phyloP scores from a whole-genome alignment of 2,329 filamentous ascomycete species.

The Colletotrichum incanum region DNA sequence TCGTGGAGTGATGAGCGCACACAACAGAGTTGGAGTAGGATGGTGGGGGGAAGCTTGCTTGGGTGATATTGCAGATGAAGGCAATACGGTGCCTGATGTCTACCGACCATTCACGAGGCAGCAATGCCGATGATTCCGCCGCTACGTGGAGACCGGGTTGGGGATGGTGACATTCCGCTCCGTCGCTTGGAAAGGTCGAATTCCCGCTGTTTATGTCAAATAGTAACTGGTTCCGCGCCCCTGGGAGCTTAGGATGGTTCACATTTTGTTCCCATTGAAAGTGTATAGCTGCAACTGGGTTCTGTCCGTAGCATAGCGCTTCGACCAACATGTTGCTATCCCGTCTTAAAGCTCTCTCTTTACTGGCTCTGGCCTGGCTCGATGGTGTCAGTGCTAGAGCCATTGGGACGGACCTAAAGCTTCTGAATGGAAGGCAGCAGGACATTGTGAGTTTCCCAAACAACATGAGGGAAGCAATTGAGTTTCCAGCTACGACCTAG shows the following conservation, averaged over 20 bases:
- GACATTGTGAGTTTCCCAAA: conserved; percentile 28
- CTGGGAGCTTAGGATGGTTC: background rate
- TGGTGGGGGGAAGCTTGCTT: conserved; percentile 7
- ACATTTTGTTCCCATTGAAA: background rate
- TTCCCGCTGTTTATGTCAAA: conserved; percentile 7
- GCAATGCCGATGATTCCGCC: conserved; percentile 40
- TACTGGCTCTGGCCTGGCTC: conserved; percentile 27
- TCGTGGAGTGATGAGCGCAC: background rate
- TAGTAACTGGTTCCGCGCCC: conserved; percentile 1
- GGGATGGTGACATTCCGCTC: conserved; percentile 22
- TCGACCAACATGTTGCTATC: conserved; percentile 34
- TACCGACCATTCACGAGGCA: conserved; percentile 33
- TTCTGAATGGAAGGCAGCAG: conserved; percentile 40
- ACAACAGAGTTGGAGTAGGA: background rate
- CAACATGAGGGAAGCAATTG: fast-evolving
- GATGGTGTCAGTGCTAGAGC: conserved; percentile 20
- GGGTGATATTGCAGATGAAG: background rate
- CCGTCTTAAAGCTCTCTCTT: conserved; percentile 25
- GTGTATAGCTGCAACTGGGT: background rate
- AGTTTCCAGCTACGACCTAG: background rate
- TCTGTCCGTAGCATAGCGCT: background rate
- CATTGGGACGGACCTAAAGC: conserved; percentile 17
- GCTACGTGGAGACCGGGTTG: background rate
- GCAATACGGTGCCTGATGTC: conserved; percentile 21
- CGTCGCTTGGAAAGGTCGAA: conserved; percentile 1